These are phyloP conservation scores for Cercospora sp. DNA, from an alignment of 2,329 filamentous ascomycete species.

Conservation along the genomic window DNA sequence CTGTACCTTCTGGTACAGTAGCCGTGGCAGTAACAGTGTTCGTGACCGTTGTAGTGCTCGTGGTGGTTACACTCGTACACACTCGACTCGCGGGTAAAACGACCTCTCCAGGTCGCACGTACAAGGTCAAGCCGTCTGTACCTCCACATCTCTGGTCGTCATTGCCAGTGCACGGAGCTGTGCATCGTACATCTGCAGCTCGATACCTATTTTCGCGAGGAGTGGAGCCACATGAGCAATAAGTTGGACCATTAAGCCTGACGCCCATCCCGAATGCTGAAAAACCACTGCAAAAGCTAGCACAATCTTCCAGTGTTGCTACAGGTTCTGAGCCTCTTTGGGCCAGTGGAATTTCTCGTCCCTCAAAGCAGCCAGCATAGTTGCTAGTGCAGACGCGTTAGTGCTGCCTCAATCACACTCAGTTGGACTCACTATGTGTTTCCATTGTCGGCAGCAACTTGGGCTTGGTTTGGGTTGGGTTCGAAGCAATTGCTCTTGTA, in stretches of 20 bases:
- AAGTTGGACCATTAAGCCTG: no score
- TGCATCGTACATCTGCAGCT: not conserved
- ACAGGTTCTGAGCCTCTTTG: no score
- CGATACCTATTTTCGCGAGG: not conserved
- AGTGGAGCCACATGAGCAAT: no score
- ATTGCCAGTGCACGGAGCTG: not conserved
- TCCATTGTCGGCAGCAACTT: no score
- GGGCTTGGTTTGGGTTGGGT: no score
- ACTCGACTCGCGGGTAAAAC: not conserved
- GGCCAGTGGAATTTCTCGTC: no score
- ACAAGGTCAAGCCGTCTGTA: not conserved
- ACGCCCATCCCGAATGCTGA: not conserved
- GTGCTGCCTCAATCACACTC: not conserved
- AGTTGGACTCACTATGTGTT: no score
- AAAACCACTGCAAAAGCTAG: not conserved
- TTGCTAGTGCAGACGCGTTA: not conserved
- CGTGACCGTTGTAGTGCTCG: not conserved
- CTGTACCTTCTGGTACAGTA: not conserved
- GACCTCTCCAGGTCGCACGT: not conserved
- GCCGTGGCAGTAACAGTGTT: not conserved
- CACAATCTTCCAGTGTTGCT: not conserved
- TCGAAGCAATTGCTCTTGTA: not conserved
- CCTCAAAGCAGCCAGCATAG: not conserved
- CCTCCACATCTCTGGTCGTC: not conserved
- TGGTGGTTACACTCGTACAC: not conserved